phyloP scores from a whole-genome alignment of 2,329 filamentous ascomycete genomes.

The Epicoccum nigrum region DNA sequence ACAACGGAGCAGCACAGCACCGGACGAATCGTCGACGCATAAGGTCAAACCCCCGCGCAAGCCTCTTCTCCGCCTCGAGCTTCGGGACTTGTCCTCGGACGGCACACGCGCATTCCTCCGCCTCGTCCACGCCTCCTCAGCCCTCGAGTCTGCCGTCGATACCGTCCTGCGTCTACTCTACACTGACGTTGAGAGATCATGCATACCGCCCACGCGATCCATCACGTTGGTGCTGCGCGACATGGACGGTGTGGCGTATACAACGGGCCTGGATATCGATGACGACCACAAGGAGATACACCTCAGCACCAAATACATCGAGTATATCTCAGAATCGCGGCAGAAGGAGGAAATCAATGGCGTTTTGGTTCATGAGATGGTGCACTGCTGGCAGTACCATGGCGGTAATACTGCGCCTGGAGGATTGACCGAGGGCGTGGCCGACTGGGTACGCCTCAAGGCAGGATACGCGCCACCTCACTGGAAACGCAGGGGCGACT shows the following conservation, averaged over 20 bases:
- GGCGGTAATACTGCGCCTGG: conserved; percentile 62
- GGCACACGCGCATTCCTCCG: conserved; percentile 72
- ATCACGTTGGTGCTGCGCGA: conserved; percentile 81
- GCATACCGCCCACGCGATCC: conserved; percentile 73
- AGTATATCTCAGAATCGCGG: conserved; percentile 42
- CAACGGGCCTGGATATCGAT: conserved; percentile 79
- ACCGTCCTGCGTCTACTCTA: conserved; percentile 79
- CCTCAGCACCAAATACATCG: conserved; percentile 78
- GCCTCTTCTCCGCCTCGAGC: conserved; percentile 55
- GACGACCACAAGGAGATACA: conserved; percentile 92
- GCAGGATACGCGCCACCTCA: conserved; percentile 78
- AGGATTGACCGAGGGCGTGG: conserved; percentile 87
- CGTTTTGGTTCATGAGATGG: conserved; percentile 88
- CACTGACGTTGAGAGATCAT: conserved; percentile 31
- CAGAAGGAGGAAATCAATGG: conserved; percentile 72
- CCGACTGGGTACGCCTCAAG: conserved; percentile 87
- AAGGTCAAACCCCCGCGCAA: conserved; percentile 42
- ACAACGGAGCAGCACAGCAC: conserved; percentile 2
- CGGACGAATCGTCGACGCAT: conserved; percentile 1
- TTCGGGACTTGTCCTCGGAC: conserved; percentile 58
- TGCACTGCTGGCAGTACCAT: conserved; percentile 92
- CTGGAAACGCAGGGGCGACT: conserved; percentile 68
- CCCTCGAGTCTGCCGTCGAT: conserved; percentile 67
- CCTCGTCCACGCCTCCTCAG: conserved; percentile 65
- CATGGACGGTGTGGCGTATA: conserved; percentile 89